Conservation (phyloP, 306 rosid genomes). For the Citrullus amarus region DNA sequence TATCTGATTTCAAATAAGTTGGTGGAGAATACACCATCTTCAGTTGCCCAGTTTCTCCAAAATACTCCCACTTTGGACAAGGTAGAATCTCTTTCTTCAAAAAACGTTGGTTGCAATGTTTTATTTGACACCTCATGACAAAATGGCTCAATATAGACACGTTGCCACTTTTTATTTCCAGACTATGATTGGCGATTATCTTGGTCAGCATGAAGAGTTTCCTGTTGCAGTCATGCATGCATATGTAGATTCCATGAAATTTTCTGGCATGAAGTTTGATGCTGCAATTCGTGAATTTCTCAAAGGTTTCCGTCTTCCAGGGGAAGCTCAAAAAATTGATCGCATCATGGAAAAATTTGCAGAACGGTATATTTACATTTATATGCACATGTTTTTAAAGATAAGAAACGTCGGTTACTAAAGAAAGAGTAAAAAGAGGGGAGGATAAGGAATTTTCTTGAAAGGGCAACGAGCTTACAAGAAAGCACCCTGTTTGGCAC, state of each 20-base stretch:
- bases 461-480: neutral
- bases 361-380: constrained; percentile 48
- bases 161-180: constrained; percentile 31
- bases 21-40: constrained; percentile 73
- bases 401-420: neutral
- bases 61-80: constrained; percentile 75
- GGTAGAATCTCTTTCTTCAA: constrained; percentile 38
- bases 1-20: constrained; percentile 73
- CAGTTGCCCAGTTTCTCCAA: constrained; percentile 88
- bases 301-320: constrained; percentile 95
- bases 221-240: constrained; percentile 99
- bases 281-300: constrained; percentile 94
- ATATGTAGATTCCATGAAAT: constrained; percentile 82
- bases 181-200: constrained; percentile 91
- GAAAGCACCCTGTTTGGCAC: neutral
- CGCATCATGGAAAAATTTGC: constrained; percentile 99
- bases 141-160: neutral
- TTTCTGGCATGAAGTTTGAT: constrained; percentile 87
- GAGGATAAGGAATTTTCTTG: neutral
- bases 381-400: neutral
- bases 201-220: constrained; percentile 99
- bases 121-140: neutral
- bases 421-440: neutral
- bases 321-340: constrained; percentile 99
- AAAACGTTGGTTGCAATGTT: constrained; percentile 12